Conservation (phyloP, 2,329 filamentous ascomycete species). For the Trichothecium roseum region DNA sequence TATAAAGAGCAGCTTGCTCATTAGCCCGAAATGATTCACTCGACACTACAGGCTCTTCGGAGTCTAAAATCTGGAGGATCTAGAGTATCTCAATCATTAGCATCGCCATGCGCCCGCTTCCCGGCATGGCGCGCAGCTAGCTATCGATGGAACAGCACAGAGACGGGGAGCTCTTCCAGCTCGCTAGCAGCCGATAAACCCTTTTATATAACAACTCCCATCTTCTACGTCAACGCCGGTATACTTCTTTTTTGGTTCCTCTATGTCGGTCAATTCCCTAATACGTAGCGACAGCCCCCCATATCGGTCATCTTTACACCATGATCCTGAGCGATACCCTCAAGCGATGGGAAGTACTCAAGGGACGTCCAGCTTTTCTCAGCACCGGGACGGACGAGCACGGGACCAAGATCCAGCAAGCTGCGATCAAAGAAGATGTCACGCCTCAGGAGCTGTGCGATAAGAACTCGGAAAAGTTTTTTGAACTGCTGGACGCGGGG, state of each 20-base stretch:
- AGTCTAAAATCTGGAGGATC: neutral
- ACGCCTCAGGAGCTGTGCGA: slow-evolving; percentile 83
- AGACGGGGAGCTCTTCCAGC: too few species aligned
- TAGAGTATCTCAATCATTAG: too few species aligned
- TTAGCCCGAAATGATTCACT: neutral
- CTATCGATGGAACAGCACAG: slow-evolving; percentile 20
- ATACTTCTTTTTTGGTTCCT: slow-evolving; percentile 8
- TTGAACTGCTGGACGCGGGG: slow-evolving; percentile 58
- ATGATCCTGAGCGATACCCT: slow-evolving; percentile 86
- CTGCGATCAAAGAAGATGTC: slow-evolving; percentile 59
- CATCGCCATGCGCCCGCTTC: slow-evolving; percentile 4
- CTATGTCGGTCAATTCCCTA: slow-evolving; percentile 5
- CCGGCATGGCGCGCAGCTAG: too few species aligned
- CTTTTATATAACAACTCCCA: slow-evolving; percentile 91
- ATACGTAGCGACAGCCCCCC: slow-evolving; percentile 52
- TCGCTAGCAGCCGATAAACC: slow-evolving; percentile 48
- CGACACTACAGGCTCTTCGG: slow-evolving; percentile 2
- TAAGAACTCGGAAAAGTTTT: slow-evolving; percentile 69
- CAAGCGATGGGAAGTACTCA: slow-evolving; percentile 81
- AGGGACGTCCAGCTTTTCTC: slow-evolving; percentile 60
- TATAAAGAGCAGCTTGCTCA: neutral
- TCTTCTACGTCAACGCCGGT: slow-evolving; percentile 98
- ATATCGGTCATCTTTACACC: slow-evolving; percentile 89
- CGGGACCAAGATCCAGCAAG: slow-evolving; percentile 92
- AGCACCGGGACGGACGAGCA: slow-evolving; percentile 95